Percentiles rank a stretch among this genome's conserved stretches.
Evolutionary conservation across 352 stramenopile genomes (phyloP).

Genomic region (Thraustochytrium striatum): DNA sequence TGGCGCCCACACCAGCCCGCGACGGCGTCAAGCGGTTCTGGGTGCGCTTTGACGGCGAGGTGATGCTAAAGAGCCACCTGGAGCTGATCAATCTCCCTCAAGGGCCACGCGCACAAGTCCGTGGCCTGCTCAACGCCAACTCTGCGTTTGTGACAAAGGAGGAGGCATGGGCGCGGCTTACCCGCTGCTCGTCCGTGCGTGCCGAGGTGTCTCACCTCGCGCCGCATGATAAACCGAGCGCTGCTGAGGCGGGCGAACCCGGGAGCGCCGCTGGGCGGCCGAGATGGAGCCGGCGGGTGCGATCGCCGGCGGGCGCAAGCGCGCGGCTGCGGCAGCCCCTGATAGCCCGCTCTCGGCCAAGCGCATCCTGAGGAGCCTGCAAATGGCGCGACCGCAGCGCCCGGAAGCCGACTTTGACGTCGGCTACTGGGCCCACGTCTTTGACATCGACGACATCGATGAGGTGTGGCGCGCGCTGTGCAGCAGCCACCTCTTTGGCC

Average conservation of each 20-base stretch:
- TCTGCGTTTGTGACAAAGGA: background rate
- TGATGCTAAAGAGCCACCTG: constrained; percentile 35
- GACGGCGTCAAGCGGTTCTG: background rate
- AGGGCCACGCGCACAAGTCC: background rate
- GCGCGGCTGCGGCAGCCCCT: too few relatives aligned
- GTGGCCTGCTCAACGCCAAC: constrained; percentile 4
- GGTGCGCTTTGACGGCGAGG: constrained; percentile 33
- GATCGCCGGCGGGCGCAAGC: too few relatives aligned
- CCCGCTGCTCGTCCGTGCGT: background rate
- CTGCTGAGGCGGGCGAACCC: too few relatives aligned
- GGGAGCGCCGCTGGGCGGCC: too few relatives aligned
- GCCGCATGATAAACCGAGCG: background rate
- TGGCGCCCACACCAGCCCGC: background rate
- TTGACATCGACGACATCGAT: constrained; percentile 35
- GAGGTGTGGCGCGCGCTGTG: constrained; percentile 38
- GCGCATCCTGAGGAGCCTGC: too few relatives aligned
- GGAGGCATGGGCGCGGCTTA: background rate
- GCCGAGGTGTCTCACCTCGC: background rate
- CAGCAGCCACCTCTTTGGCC: background rate
- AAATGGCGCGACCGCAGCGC: too few relatives aligned
- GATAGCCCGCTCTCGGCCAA: too few relatives aligned
- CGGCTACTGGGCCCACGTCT: constrained; percentile 42
- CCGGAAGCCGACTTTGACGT: too few relatives aligned
- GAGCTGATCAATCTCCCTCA: constrained; percentile 39
- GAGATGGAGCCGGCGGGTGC: too few relatives aligned